These are phyloP conservation scores for Sporothrix globosa DNA, from an alignment of 2,329 filamentous ascomycete genomes.

Conservation along the genomic window DNA sequence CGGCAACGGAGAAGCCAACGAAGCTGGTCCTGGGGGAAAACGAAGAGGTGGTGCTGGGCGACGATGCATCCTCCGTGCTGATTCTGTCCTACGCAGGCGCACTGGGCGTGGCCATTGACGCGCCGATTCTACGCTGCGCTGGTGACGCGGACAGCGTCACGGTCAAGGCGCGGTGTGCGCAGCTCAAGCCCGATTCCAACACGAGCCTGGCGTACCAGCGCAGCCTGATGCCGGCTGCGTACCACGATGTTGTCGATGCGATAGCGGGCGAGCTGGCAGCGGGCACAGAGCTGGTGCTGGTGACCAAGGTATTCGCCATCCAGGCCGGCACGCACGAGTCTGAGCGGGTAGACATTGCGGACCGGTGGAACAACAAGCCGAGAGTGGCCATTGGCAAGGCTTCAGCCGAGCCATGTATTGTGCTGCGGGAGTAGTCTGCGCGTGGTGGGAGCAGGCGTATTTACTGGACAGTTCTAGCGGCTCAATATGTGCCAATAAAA, in stretches of 20 bases:
- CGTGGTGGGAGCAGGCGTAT: no score
- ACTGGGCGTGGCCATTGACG: conserved; percentile 4
- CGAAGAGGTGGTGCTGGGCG: neutral
- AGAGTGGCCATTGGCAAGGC: neutral
- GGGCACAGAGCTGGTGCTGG: conserved; percentile 19
- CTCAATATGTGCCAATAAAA: no score
- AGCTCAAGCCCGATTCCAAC: conserved; percentile 42
- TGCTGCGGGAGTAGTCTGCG: neutral
- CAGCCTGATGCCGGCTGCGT: conserved; percentile 39
- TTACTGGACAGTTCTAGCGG: no score
- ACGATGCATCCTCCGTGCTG: neutral
- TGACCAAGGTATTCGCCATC: conserved; percentile 9
- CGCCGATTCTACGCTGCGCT: neutral
- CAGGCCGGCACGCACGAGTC: neutral
- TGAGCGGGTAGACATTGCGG: neutral
- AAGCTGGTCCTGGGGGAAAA: neutral
- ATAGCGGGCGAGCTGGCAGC: conserved; percentile 11
- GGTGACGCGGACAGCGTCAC: neutral
- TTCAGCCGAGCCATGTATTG: neutral
- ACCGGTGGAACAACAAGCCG: conserved; percentile 20
- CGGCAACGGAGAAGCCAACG: neutral
- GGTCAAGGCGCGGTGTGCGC: conserved; percentile 11
- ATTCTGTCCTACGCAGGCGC: conserved; percentile 13
- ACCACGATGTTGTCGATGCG: conserved; percentile 8
- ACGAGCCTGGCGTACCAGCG: conserved; percentile 41